A percentile compares a stretch with the other conserved stretches of the same genome.
These are phyloP conservation scores for Tubosaeta sp. DNA, from an alignment of 768 basidiomycete genomes.

Conservation along the genomic window DNA sequence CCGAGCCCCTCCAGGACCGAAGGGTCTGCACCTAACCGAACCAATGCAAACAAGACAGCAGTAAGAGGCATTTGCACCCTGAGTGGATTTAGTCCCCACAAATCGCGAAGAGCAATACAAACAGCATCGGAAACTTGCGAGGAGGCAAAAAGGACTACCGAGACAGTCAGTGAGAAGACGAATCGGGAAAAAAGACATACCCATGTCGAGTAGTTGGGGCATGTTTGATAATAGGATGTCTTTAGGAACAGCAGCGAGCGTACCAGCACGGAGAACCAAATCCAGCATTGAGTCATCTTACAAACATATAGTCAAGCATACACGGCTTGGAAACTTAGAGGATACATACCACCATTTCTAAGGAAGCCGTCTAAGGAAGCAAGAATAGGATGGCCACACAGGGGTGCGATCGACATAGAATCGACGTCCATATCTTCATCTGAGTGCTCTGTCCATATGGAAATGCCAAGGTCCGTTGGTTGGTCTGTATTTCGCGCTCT, in stretches of 20 bases:
- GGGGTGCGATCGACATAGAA: conserved; percentile 1
- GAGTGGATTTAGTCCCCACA: conserved; percentile 26
- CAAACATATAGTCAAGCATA: neutral
- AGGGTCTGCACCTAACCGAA: conserved; percentile 43
- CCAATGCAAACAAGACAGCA: conserved; percentile 35
- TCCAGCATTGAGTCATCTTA: conserved; percentile 40
- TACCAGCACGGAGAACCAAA: conserved; percentile 40
- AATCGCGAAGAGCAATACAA: conserved; percentile 31
- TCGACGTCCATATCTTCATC: conserved; percentile 21
- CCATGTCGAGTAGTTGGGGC: conserved; percentile 40
- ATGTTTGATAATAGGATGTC: conserved; percentile 29
- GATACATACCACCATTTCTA: conserved; percentile 33
- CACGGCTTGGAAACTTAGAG: neutral
- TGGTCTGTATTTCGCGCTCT: conserved; percentile 24
- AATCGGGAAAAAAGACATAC: conserved; percentile 24
- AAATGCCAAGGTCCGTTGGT: conserved; percentile 19
- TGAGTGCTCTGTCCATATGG: conserved; percentile 31
- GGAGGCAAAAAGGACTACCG: conserved; percentile 15
- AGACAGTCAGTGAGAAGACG: conserved; percentile 6
- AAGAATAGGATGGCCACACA: conserved; percentile 26
- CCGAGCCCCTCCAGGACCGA: conserved; percentile 33
- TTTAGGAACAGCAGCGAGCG: conserved; percentile 33
- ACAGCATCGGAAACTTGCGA: conserved; percentile 31
- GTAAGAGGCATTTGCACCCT: conserved; percentile 31
- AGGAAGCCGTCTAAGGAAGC: conserved; percentile 31